These are phyloP conservation scores for Yamadazyma buinensis DNA, from an alignment of 1,139 yeast genomes.

Conservation along the genomic window DNA sequence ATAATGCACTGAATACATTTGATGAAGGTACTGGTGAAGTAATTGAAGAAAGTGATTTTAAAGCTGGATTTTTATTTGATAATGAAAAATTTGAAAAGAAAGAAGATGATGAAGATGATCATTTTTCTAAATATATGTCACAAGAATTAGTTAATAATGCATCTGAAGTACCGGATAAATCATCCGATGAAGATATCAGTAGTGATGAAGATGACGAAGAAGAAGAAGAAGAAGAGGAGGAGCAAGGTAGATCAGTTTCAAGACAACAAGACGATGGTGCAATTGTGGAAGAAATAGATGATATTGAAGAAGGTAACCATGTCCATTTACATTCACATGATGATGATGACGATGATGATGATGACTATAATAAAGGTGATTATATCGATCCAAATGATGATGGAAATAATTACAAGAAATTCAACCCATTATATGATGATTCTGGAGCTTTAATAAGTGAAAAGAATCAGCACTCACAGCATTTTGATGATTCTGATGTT, in stretches of 20 bases:
- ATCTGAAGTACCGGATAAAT: slow-evolving; percentile 45
- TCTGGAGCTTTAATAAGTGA: slow-evolving; percentile 30
- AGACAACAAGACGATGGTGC: too few relatives aligned
- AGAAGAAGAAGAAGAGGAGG: slow-evolving; percentile 36
- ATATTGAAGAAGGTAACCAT: slow-evolving; percentile 1
- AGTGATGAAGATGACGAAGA: slow-evolving; percentile 44
- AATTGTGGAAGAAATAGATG: slow-evolving; percentile 37
- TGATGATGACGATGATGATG: slow-evolving; percentile 46
- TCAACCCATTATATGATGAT: slow-evolving; percentile 56
- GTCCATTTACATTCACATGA: slow-evolving; percentile 28
- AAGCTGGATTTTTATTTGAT: slow-evolving; percentile 34
- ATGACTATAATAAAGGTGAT: slow-evolving; percentile 38
- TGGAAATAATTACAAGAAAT: slow-evolving; percentile 67
- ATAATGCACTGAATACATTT: slow-evolving; percentile 33
- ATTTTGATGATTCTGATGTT: slow-evolving; percentile 24
- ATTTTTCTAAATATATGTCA: slow-evolving; percentile 77
- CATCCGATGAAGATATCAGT: slow-evolving; percentile 17
- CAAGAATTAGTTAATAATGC: slow-evolving; percentile 67
- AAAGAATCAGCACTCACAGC: too few relatives aligned
- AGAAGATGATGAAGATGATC: slow-evolving; percentile 27
- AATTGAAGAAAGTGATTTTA: slow-evolving; percentile 33
- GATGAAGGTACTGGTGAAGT: slow-evolving; percentile 54
- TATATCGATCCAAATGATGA: slow-evolving; percentile 81
- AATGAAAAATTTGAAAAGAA: slow-evolving; percentile 35
- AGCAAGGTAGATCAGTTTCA: background rate